These are phyloP conservation scores for Marasmius oreades DNA, from an alignment of 1,284 basidiomycete species.

Conservation along the genomic window DNA sequence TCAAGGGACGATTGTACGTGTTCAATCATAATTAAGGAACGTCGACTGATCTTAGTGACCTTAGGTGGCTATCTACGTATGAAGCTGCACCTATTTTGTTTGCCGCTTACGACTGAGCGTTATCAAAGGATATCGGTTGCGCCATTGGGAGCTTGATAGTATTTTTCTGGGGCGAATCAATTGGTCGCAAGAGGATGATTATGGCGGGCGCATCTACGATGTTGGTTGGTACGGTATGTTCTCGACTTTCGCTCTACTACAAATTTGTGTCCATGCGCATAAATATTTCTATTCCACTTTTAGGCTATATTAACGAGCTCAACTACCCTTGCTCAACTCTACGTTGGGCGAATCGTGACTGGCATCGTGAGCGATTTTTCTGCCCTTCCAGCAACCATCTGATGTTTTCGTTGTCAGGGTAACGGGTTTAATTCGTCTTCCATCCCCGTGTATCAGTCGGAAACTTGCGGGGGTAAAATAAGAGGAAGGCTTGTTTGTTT, in stretches of 20 bases:
- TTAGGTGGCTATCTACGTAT: no score
- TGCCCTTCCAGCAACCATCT: neutral
- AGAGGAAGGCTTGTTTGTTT: conserved; percentile 45
- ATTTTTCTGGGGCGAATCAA: conserved; percentile 37
- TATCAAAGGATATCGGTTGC: conserved; percentile 36
- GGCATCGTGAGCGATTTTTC: conserved; percentile 34
- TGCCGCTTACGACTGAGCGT: neutral
- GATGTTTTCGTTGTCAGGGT: conserved; percentile 22
- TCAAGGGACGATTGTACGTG: conserved; percentile 38
- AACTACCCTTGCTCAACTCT: conserved; percentile 41
- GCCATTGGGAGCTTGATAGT: conserved; percentile 35
- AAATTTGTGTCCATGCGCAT: neutral
- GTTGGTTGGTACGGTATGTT: conserved; percentile 39
- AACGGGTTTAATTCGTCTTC: conserved; percentile 48
- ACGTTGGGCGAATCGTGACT: conserved; percentile 49
- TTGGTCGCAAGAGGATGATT: conserved; percentile 40
- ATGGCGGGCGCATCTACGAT: conserved; percentile 40
- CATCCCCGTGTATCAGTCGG: conserved; percentile 43
- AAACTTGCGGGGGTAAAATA: conserved; percentile 41
- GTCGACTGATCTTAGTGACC: neutral
- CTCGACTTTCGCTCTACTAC: no score
- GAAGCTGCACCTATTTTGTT: no score
- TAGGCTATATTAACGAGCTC: conserved; percentile 33
- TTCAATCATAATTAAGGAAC: neutral
- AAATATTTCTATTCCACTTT: neutral